Evolutionary conservation across 768 basidiomycete genomes (phyloP).

Genomic region (Tricholoma sp.): DNA sequence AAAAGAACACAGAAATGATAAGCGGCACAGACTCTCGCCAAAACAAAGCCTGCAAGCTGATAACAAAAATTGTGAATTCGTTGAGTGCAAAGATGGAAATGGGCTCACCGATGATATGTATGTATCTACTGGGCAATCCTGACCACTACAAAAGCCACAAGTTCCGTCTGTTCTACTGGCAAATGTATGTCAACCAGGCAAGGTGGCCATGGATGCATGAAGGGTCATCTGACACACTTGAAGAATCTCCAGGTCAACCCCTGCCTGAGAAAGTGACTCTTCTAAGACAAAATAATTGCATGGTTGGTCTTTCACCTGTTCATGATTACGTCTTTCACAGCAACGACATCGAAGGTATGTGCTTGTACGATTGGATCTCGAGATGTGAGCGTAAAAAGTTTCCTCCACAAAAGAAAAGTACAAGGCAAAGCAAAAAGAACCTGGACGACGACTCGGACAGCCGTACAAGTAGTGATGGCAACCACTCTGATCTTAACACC

Average conservation of each 20-base stretch:
- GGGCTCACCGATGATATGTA: not conserved
- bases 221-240: slow-evolving; percentile 3
- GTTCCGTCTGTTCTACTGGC: slow-evolving; percentile 30
- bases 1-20: slow-evolving; percentile 17
- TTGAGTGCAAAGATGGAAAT: not conserved
- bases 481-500: too few relatives aligned
- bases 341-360: not conserved
- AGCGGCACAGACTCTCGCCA: not conserved
- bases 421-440: too few relatives aligned
- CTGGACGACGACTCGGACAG: too few relatives aligned
- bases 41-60: not conserved
- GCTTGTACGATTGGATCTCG: not conserved
- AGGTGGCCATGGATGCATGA: slow-evolving; percentile 7
- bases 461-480: too few relatives aligned
- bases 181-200: slow-evolving; percentile 22
- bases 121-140: not conserved
- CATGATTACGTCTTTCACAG: slow-evolving; percentile 28
- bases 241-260: too few relatives aligned
- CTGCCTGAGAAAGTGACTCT: slow-evolving; percentile 19
- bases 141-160: not conserved
- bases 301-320: slow-evolving; percentile 20
- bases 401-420: too few relatives aligned
- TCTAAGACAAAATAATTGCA: slow-evolving; percentile 7
- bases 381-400: too few relatives aligned
- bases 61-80: not conserved